phyloP scores from a whole-genome alignment of 2,329 filamentous ascomycete genomes.

The Fusarium liriodendri region DNA sequence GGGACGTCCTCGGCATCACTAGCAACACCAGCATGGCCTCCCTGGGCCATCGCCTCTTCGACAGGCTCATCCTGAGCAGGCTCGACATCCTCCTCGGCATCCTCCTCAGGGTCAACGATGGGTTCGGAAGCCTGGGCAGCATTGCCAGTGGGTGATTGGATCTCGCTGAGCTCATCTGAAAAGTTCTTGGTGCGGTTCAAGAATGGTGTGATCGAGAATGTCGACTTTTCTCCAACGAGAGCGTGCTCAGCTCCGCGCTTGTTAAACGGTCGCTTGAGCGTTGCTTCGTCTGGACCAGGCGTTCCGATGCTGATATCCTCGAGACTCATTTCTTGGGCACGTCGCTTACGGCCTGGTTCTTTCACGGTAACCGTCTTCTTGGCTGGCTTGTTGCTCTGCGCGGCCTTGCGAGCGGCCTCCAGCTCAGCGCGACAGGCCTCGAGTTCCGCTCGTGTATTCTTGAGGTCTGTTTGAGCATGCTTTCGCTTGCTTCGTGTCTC shows the following conservation, averaged over 20 bases:
- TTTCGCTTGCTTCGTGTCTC: slow-evolving; percentile 73
- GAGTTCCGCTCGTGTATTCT: slow-evolving; percentile 63
- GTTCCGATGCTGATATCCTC: slow-evolving; percentile 62
- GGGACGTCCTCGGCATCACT: slow-evolving; percentile 15
- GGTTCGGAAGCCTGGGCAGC: slow-evolving; percentile 21
- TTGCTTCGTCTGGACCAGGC: slow-evolving; percentile 55
- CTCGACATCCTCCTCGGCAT: slow-evolving; percentile 17
- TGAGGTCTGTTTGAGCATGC: slow-evolving; percentile 77
- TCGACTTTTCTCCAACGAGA: slow-evolving; percentile 83
- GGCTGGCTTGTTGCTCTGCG: slow-evolving; percentile 30
- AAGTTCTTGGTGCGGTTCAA: slow-evolving; percentile 77
- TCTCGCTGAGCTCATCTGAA: slow-evolving; percentile 49
- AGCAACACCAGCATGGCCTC: slow-evolving; percentile 8
- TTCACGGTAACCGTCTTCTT: slow-evolving; percentile 38
- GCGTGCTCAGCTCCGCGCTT: slow-evolving; percentile 66
- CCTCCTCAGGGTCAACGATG: slow-evolving; percentile 52
- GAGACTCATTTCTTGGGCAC: slow-evolving; percentile 56
- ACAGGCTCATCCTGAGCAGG: slow-evolving; percentile 17
- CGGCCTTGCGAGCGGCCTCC: slow-evolving; percentile 42
- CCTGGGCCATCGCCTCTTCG: slow-evolving; percentile 15
- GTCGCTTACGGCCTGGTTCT: slow-evolving; percentile 57
- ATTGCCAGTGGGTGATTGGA: slow-evolving; percentile 38
- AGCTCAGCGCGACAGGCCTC: slow-evolving; percentile 56
- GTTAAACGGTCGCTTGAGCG: slow-evolving; percentile 60
- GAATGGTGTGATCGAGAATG: slow-evolving; percentile 94